Conservation (phyloP, 805 yeast genomes). For the Schwanniomyces occidentalis region DNA sequence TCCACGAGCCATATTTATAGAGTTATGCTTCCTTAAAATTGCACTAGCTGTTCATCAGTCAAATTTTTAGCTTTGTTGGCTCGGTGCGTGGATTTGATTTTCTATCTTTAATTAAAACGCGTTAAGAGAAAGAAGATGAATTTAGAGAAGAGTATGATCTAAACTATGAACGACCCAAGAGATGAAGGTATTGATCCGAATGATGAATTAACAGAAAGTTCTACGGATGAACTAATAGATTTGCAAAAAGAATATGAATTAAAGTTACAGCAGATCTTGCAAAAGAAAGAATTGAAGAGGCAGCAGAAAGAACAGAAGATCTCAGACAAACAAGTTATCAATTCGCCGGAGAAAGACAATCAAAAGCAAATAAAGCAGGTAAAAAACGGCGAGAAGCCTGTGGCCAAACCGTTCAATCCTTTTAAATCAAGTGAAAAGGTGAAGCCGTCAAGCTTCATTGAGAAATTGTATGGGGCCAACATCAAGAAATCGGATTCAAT, state of each 20-base stretch:
- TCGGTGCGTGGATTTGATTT: too few species aligned
- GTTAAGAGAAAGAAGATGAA: too few species aligned
- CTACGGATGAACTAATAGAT: conserved; percentile 38
- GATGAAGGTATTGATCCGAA: conserved; percentile 21
- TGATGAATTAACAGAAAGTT: conserved; percentile 37
- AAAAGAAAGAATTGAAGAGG: conserved; percentile 11
- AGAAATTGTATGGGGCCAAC: conserved; percentile 17
- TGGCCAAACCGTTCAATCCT: neutral
- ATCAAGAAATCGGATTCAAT: conserved; percentile 9
- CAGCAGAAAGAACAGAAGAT: conserved; percentile 5
- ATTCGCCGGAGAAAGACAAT: conserved; percentile 11
- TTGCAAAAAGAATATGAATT: conserved; percentile 38
- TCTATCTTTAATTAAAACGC: too few species aligned
- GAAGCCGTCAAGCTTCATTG: conserved; percentile 16
- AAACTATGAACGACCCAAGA: too few species aligned
- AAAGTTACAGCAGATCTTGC: conserved; percentile 18
- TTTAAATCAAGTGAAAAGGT: conserved; percentile 1
- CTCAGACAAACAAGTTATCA: conserved; percentile 8
- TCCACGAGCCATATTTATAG: conserved; percentile 36
- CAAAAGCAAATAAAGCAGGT: neutral
- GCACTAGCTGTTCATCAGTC: too few species aligned
- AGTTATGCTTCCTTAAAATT: too few species aligned
- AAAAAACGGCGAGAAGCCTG: neutral
- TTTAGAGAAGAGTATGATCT: too few species aligned
- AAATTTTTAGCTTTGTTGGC: too few species aligned